Evolutionary conservation across 208 protist species (phyloP).

Genomic region (Leptomonas pyrrhocoris): DNA sequence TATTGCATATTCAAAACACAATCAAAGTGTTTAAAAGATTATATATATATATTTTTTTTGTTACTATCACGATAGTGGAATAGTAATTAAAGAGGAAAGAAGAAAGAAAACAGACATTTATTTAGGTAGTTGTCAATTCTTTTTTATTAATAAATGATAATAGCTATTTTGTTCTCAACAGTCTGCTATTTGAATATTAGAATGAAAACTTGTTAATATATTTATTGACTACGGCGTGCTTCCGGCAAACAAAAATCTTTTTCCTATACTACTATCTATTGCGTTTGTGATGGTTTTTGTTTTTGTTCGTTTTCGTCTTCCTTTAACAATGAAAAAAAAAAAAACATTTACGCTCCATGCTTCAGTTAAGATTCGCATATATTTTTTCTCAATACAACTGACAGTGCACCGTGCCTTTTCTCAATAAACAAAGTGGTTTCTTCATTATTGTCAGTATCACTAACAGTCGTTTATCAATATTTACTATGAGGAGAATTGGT

Average conservation of each 20-base stretch:
- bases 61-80: no score
- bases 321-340: neutral
- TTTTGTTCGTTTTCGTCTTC: conserved; percentile 1
- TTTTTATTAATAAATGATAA: neutral
- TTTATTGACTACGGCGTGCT: neutral
- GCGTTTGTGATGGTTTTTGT: neutral
- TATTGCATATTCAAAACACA: no score
- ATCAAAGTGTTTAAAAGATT: no score
- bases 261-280: neutral
- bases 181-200: no score
- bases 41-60: no score
- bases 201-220: no score
- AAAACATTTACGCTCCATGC: neutral
- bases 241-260: neutral
- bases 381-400: neutral
- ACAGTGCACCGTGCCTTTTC: no score
- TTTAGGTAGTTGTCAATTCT: neutral
- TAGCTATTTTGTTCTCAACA: no score
- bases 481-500: neutral
- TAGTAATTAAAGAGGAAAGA: neutral
- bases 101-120: neutral
- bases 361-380: neutral
- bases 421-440: no score
- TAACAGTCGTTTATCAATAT: no score
- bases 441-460: no score